Evolutionary conservation across 495 filamentous ascomycete species (phyloP).

Genomic region (Penicillium canariense): DNA sequence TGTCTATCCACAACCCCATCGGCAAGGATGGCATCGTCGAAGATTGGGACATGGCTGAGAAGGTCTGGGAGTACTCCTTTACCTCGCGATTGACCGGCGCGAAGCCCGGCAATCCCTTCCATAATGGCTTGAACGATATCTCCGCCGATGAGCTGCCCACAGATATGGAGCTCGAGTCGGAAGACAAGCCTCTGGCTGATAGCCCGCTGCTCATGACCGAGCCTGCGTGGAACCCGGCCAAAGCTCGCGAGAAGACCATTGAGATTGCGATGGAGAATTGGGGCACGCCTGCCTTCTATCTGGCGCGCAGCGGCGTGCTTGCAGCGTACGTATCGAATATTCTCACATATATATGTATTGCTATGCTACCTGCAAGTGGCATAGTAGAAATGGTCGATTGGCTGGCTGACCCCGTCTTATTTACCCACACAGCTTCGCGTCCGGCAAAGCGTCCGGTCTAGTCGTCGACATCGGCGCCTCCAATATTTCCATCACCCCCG

Average conservation of each 20-base stretch:
- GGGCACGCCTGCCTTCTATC: slow-evolving; percentile 90
- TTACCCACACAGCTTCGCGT: slow-evolving; percentile 62
- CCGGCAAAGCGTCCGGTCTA: slow-evolving; percentile 87
- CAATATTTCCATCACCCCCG: slow-evolving; percentile 83
- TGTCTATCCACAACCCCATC: slow-evolving; percentile 89
- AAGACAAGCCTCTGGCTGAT: slow-evolving; percentile 79
- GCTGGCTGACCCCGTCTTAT: background rate
- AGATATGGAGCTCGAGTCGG: slow-evolving; percentile 66
- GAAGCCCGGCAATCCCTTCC: slow-evolving; percentile 59
- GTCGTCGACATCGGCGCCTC: slow-evolving; percentile 92
- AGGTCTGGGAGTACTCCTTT: slow-evolving; percentile 86
- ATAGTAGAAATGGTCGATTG: too few relatives aligned
- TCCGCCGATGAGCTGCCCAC: slow-evolving; percentile 57
- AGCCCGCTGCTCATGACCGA: slow-evolving; percentile 93
- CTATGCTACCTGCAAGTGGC: background rate
- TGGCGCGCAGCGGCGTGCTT: slow-evolving; percentile 67
- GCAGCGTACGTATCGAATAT: slow-evolving; percentile 58
- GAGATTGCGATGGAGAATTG: slow-evolving; percentile 96
- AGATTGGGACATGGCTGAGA: slow-evolving; percentile 91
- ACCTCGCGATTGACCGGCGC: slow-evolving; percentile 71
- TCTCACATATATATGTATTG: background rate
- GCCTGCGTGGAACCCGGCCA: slow-evolving; percentile 84
- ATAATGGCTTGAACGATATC: slow-evolving; percentile 74
- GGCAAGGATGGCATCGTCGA: slow-evolving; percentile 85
- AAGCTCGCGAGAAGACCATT: slow-evolving; percentile 85